phyloP scores from a whole-genome alignment of 371 early-diverging fungal genomes.

The Syncephalastrum monosporum region DNA sequence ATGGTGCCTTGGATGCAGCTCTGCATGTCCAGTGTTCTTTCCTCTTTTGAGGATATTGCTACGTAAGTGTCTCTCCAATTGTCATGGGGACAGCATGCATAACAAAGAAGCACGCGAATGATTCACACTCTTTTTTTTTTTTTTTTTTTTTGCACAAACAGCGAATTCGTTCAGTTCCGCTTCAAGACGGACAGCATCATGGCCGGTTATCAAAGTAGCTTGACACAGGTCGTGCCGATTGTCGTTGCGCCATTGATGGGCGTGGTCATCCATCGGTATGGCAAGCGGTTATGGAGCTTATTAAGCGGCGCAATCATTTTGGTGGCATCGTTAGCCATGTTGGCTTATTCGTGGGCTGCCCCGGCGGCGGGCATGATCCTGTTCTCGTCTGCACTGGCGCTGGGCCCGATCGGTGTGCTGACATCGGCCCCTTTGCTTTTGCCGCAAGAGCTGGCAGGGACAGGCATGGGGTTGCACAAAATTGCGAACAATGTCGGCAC shows the following conservation, averaged over 20 bases:
- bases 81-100: no score
- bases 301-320: conserved; percentile 36
- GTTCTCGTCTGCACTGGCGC: conserved; percentile 43
- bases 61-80: conserved; percentile 24
- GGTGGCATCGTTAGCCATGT: conserved; percentile 30
- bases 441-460: conserved; percentile 45
- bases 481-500: conserved; percentile 49
- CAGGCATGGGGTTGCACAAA: conserved; percentile 52
- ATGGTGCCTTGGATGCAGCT: conserved; percentile 45
- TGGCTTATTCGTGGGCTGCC: conserved; percentile 34
- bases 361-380: conserved; percentile 50
- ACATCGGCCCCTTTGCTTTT: conserved; percentile 41
- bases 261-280: conserved; percentile 50
- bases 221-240: conserved; percentile 55
- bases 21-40: conserved; percentile 45
- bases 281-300: conserved; percentile 41
- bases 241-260: conserved; percentile 54
- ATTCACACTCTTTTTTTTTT: not conserved
- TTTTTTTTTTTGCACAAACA: conserved; percentile 1
- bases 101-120: not conserved
- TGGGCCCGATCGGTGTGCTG: conserved; percentile 46
- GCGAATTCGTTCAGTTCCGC: conserved; percentile 47
- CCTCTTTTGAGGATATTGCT: conserved; percentile 46
- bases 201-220: conserved; percentile 56
- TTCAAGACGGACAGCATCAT: conserved; percentile 40